Evolutionary conservation across 2,329 filamentous ascomycete genomes (phyloP).

Genomic region (Ilyonectria mors-panacis): DNA sequence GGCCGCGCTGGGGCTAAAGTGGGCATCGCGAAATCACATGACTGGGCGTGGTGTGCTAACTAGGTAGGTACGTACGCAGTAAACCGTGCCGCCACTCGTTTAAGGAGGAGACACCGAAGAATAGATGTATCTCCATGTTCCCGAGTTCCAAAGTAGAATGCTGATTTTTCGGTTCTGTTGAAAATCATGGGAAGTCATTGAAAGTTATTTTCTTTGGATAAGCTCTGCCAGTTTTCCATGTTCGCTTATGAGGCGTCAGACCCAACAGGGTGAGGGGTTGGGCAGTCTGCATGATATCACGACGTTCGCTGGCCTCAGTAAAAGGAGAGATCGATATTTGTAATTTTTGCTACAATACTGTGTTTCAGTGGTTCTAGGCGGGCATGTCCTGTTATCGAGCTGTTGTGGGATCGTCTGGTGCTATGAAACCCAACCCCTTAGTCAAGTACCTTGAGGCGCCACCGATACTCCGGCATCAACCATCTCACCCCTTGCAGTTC

Average conservation of each 20-base stretch:
- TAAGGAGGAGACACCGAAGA: not conserved
- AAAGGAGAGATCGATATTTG: not conserved
- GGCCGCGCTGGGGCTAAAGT: constrained; percentile 37
- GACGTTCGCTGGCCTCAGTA: not conserved
- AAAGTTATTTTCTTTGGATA: not conserved
- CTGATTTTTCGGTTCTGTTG: no score
- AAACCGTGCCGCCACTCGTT: not conserved
- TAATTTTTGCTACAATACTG: not conserved
- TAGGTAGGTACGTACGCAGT: no score
- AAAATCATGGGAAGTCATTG: no score
- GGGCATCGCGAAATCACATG: constrained; percentile 53
- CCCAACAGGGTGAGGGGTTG: not conserved
- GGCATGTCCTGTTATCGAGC: not conserved
- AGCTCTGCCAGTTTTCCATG: no score
- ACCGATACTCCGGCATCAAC: constrained; percentile 11
- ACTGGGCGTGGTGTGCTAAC: not conserved
- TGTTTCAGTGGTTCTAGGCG: not conserved
- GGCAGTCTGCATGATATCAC: not conserved
- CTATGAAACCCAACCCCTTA: constrained; percentile 8
- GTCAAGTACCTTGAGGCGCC: constrained; percentile 13
- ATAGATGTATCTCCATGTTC: not conserved
- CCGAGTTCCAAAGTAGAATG: no score
- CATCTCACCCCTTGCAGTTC: constrained; percentile 13
- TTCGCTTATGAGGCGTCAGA: not conserved
- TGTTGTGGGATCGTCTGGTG: not conserved